These are phyloP conservation scores for Fusarium chlamydosporum DNA, from an alignment of 2,329 filamentous ascomycete genomes.

Conservation along the genomic window DNA sequence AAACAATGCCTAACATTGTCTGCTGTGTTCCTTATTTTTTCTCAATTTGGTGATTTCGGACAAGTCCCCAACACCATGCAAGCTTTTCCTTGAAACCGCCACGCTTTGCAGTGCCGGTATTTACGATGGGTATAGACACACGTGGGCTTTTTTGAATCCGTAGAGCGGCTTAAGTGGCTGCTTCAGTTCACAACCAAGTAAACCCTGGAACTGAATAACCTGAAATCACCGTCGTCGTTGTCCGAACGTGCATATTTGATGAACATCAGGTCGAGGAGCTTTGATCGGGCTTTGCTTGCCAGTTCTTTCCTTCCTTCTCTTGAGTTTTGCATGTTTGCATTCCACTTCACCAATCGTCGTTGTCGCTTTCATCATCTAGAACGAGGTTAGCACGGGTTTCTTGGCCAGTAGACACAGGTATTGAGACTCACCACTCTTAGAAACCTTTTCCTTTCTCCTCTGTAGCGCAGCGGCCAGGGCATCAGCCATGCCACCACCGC, in stretches of 20 bases:
- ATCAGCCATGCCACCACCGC: constrained; percentile 80
- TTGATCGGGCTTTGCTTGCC: constrained; percentile 28
- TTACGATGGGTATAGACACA: constrained; percentile 37
- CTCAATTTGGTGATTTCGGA: constrained; percentile 20
- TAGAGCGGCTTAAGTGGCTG: constrained; percentile 16
- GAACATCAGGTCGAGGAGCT: constrained; percentile 18
- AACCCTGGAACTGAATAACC: constrained; percentile 11
- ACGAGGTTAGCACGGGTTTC: constrained; percentile 22
- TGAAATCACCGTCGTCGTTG: constrained; percentile 22
- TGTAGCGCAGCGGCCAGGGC: constrained; percentile 83
- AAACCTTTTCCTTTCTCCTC: constrained; percentile 93
- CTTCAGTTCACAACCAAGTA: constrained; percentile 22
- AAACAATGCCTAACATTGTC: not conserved
- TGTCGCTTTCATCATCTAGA: constrained; percentile 81
- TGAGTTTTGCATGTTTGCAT: constrained; percentile 11
- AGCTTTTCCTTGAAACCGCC: constrained; percentile 38
- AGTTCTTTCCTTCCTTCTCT: constrained; percentile 32
- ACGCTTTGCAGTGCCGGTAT: constrained; percentile 29
- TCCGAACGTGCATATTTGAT: constrained; percentile 18
- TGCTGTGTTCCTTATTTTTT: not conserved
- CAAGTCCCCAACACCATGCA: constrained; percentile 41
- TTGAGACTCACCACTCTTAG: constrained; percentile 86
- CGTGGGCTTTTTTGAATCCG: constrained; percentile 12
- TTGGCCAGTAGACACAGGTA: not conserved
- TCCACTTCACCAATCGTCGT: constrained; percentile 76